Evolutionary conservation across 306 rosid genomes (phyloP).

Genomic region (Pyrus pyrifolia): DNA sequence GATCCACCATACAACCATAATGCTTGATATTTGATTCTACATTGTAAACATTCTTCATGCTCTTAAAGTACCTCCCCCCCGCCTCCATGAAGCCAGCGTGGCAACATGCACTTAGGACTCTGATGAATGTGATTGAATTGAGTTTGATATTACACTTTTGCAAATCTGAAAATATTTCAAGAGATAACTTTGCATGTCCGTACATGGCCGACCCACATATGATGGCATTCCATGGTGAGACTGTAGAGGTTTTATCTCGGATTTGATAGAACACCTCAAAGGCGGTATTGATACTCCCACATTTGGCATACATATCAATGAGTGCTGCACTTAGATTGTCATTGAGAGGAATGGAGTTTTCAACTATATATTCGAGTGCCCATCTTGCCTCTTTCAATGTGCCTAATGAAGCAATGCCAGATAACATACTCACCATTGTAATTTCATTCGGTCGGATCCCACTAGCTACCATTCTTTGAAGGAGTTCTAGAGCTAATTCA

Average conservation of each 20-base stretch:
- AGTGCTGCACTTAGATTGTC: conserved; percentile 77
- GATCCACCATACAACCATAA: conserved; percentile 92
- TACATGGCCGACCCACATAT: conserved; percentile 80
- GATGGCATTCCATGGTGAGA: conserved; percentile 90
- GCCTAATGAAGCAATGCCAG: conserved; percentile 79
- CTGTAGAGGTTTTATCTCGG: conserved; percentile 36
- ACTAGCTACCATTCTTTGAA: conserved; percentile 55
- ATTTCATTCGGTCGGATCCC: conserved; percentile 69
- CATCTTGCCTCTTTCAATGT: conserved; percentile 58
- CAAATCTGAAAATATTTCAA: conserved; percentile 61
- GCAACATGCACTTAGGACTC: conserved; percentile 84
- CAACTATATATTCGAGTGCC: conserved; percentile 55
- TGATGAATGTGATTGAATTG: conserved; percentile 72
- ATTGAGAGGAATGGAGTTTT: conserved; percentile 51
- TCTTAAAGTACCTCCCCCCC: conserved; percentile 65
- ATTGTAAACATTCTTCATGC: conserved; percentile 56
- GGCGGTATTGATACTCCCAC: conserved; percentile 71
- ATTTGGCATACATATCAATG: conserved; percentile 87
- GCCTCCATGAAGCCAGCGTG: conserved; percentile 73
- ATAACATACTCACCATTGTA: conserved; percentile 83
- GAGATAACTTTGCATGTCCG: conserved; percentile 64
- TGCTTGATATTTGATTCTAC: conserved; percentile 84
- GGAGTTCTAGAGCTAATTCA: conserved; percentile 61
- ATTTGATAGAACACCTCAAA: conserved; percentile 55
- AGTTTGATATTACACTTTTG: conserved; percentile 47